Evolutionary conservation across 176 grass and related monocot species (phyloP), one percentile per base, ranked within the genome.

Genomic region (Musa itinerans): DNA sequence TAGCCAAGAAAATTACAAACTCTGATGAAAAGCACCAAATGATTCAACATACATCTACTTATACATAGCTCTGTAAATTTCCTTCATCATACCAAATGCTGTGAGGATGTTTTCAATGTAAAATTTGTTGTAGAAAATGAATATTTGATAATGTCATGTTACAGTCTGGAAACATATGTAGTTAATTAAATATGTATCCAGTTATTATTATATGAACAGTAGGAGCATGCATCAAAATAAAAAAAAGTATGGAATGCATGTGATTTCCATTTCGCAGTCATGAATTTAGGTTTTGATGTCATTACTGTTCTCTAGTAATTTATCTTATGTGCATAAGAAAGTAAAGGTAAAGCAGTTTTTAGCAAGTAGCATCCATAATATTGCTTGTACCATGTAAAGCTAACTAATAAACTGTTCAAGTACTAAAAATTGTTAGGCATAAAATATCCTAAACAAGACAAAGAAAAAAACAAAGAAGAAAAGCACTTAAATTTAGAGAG

Each of bases 311-410:
- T 3, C 8, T 68, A 16, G 26, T 43, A 15, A 15, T 29, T 34
- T 8, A 5, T 6, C 26, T 68, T 68, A 8, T 34, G 14, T 68
- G 65, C 26, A 68, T 17, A 34, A 29, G 65, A 67, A 67, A 67
- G 65, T 26, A 17, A 68, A 34, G 65, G 24, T 43, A 68, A 68
- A 34, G 25, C 11, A 68, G 65, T 43, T 68, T 68, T 34, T 68
- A 68, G 25, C 26, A 68, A 68, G 34, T 43, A 43, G n/a, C 65
- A 13, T 34, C 11, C 34, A 43, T 43, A 27, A 65, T 68, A 5
- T 68, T 34, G n/a, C 65, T 68, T 68, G 65, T 43, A 43, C 12
- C 25, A 34, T 26, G 65, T 68, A 68, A 43, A 68, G n/a, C 65
- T 43, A 43, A 17, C 65, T 25, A 13, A 6, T 43, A 43, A 43